Percentiles rank a stretch among this genome's conserved stretches.
phyloP scores from a whole-genome alignment of 768 basidiomycete genomes.

The Lactifluus pinguis region DNA sequence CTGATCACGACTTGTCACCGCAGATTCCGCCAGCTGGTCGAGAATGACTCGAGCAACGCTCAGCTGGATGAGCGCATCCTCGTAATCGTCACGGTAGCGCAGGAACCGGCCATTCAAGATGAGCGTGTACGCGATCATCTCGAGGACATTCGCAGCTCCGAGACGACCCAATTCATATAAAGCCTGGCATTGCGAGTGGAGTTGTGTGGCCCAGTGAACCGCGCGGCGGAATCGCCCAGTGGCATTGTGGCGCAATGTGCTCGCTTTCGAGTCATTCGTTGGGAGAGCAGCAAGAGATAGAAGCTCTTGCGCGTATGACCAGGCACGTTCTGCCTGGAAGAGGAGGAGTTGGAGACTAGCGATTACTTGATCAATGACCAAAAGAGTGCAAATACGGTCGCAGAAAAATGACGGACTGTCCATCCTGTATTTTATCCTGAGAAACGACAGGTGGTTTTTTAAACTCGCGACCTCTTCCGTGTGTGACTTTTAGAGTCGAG shows the following conservation, averaged over 20 bases:
- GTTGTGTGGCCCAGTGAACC: constrained; percentile 66
- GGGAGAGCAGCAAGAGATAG: constrained; percentile 39
- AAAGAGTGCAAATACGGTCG: neutral
- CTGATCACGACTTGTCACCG: constrained; percentile 72
- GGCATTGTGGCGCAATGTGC: constrained; percentile 61
- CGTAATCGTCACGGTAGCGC: constrained; percentile 66
- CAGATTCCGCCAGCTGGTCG: constrained; percentile 52
- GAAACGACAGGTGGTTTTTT: constrained; percentile 68
- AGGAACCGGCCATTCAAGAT: constrained; percentile 78
- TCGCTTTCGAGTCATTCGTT: constrained; percentile 30
- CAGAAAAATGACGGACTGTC: constrained; percentile 51
- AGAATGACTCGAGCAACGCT: constrained; percentile 70
- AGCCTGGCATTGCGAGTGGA: constrained; percentile 63
- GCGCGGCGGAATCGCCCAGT: constrained; percentile 74
- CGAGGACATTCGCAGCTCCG: constrained; percentile 49
- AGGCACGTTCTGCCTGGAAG: constrained; percentile 87
- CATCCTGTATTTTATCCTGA: constrained; percentile 66
- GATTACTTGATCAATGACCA: constrained; percentile 9
- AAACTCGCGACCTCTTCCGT: constrained; percentile 85
- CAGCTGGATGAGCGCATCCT: constrained; percentile 65
- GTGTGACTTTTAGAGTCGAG: constrained; percentile 74
- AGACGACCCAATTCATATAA: constrained; percentile 47
- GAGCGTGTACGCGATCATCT: constrained; percentile 71
- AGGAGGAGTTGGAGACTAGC: constrained; percentile 72
- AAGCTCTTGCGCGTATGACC: constrained; percentile 84